These are phyloP conservation scores for Agrocybe pediades DNA, from an alignment of 768 basidiomycete species.

Conservation along the genomic window DNA sequence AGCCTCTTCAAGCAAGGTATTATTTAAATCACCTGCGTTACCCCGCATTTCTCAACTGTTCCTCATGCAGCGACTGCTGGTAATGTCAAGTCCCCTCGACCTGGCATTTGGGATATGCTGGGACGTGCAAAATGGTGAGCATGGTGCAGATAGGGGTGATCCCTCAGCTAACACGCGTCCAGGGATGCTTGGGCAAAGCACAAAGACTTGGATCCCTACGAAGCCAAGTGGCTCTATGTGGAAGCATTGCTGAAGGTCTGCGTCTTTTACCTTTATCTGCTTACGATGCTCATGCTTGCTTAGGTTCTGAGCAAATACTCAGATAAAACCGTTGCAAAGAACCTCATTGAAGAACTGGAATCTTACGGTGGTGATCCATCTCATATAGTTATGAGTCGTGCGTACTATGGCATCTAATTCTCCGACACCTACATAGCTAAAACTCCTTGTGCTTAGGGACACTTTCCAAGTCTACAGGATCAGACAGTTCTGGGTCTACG, in stretches of 20 bases:
- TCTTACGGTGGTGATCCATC: conserved; percentile 71
- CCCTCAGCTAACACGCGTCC: background rate
- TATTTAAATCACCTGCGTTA: background rate
- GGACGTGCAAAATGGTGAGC: conserved; percentile 85
- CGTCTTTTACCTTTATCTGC: background rate
- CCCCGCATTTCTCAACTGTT: conserved; percentile 9
- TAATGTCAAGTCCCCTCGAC: conserved; percentile 77
- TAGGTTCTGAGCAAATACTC: conserved; percentile 83
- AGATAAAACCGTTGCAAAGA: conserved; percentile 75
- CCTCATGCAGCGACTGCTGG: conserved; percentile 75
- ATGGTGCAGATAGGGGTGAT: background rate
- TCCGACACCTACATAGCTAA: background rate
- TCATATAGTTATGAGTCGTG: conserved; percentile 69
- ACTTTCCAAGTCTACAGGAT: conserved; percentile 50
- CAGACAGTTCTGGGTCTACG: conserved; percentile 68
- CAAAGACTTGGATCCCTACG: conserved; percentile 71
- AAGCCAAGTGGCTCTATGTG: conserved; percentile 90
- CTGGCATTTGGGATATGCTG: conserved; percentile 89
- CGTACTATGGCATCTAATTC: conserved; percentile 8
- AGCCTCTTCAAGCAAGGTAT: conserved; percentile 94
- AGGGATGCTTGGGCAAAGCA: conserved; percentile 98
- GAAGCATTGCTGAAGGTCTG: conserved; percentile 80
- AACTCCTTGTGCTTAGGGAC: conserved; percentile 31
- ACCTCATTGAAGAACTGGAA: conserved; percentile 76
- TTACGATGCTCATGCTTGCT: background rate